Evolutionary conservation across 768 basidiomycete genomes (phyloP).

Genomic region (Tephrocybe rancida): DNA sequence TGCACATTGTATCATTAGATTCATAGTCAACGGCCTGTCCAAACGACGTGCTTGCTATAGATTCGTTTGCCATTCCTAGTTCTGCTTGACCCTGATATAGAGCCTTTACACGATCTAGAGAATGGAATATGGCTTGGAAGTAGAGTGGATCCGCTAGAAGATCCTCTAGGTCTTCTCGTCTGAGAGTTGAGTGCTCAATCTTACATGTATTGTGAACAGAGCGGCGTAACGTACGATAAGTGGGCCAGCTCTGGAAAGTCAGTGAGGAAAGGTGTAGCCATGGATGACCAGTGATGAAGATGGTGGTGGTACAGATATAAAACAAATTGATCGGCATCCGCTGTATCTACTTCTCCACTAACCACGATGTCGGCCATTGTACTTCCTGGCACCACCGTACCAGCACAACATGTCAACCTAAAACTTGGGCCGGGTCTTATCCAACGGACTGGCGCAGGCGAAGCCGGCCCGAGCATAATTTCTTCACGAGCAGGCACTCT

Average conservation of each 20-base stretch:
- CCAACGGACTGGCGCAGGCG: constrained; percentile 40
- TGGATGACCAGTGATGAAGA: constrained; percentile 20
- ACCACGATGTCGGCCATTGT: constrained; percentile 57
- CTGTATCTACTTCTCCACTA: constrained; percentile 16
- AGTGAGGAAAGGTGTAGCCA: constrained; percentile 48
- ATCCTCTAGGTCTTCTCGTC: constrained; percentile 91
- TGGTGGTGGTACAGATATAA: constrained; percentile 12
- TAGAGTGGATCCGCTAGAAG: constrained; percentile 78
- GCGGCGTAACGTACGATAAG: constrained; percentile 58
- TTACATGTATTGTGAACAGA: not conserved
- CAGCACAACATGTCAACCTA: constrained; percentile 75
- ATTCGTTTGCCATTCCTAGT: constrained; percentile 82
- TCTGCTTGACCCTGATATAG: constrained; percentile 78
- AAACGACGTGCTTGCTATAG: constrained; percentile 73
- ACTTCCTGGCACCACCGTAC: constrained; percentile 81
- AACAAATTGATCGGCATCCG: constrained; percentile 10
- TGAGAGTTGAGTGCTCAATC: constrained; percentile 29
- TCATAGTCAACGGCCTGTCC: constrained; percentile 1
- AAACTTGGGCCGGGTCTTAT: constrained; percentile 86
- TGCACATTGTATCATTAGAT: constrained; percentile 29
- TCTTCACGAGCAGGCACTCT: constrained; percentile 74
- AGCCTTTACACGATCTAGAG: constrained; percentile 70
- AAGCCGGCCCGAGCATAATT: constrained; percentile 37
- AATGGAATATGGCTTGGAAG: constrained; percentile 88
- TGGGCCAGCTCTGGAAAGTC: constrained; percentile 78